Conservation (phyloP, 2,329 filamentous ascomycete genomes). For the Cordyceps pruinosa region DNA sequence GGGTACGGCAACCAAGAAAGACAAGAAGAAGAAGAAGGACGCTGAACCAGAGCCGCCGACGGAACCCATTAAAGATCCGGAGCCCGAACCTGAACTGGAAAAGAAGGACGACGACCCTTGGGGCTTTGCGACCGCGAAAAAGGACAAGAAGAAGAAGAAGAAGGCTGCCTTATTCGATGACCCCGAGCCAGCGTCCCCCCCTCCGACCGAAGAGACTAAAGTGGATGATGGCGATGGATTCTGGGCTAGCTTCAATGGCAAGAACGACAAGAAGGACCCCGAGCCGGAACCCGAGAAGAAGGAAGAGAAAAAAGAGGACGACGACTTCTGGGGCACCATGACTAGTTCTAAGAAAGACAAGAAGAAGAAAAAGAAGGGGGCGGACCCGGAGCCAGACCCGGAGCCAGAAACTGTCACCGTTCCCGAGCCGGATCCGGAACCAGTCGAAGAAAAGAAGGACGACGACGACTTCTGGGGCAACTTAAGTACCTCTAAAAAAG, state of each 20-base stretch:
- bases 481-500: slow-evolving; percentile 15
- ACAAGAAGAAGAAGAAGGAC: slow-evolving; percentile 33
- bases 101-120: slow-evolving; percentile 28
- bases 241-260: no score
- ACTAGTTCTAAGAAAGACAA: slow-evolving; percentile 20
- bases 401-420: no score
- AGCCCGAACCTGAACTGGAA: slow-evolving; percentile 19
- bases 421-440: no score
- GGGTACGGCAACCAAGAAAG: slow-evolving; percentile 18
- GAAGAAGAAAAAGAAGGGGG: slow-evolving; percentile 17
- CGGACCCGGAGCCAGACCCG: slow-evolving; percentile 17
- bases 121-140: slow-evolving; percentile 18
- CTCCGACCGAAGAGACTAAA: no score
- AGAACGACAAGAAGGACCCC: no score
- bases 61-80: slow-evolving; percentile 16
- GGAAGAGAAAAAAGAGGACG: slow-evolving; percentile 24
- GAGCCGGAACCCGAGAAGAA: slow-evolving; percentile 23
- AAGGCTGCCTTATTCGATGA: no score
- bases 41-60: slow-evolving; percentile 21
- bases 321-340: slow-evolving; percentile 24
- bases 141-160: slow-evolving; percentile 20
- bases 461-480: slow-evolving; percentile 20
- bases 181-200: no score
- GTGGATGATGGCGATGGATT: no score
- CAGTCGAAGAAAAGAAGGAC: slow-evolving; percentile 16